Evolutionary conservation across 1,284 basidiomycete genomes (phyloP), one percentile per base, ranked within the genome.

Genomic region (Pholiota adiposa): DNA sequence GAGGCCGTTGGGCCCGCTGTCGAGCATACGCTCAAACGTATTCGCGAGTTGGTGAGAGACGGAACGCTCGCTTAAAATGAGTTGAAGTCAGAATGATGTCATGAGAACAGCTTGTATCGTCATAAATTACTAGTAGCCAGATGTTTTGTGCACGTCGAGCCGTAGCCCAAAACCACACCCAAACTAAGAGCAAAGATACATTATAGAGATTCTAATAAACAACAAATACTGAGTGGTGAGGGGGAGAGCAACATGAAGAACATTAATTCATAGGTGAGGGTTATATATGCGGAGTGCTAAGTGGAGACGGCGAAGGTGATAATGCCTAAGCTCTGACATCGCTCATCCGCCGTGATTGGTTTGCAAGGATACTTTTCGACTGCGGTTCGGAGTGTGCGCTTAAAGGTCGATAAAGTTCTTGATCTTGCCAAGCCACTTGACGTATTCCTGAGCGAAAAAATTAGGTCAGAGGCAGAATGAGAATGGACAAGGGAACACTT

Each of bases 391-490:
- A n/a, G 11, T n/a, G 19, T 18, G 9, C 11, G 27, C 65, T 59
- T 68, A 90, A 27, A 83, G 83, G 60, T 97, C 92, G 67, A 98
- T 78, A 72, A 98, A 98, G 16, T 73, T 73, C 83, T 93, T 92
- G 76, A 97, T 88, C 68, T 88, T 88, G 66, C 84, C 79, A 69
- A 98, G 80, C 96, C 96, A 98, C 66, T 80, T 80, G 70, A 96
- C 86, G 77, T 98, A 98, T 80, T 98, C 96, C 92, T 94, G 52
- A 4, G 9, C 44, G 56, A n/a, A n/a, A 50, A 44, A 48, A 50
- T n/a, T n/a, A n/a, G 51, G 43, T 61, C 19, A 67, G 55, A 43
- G 19, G 12, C 25, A 29, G 4, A 16, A 16, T 40, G 23, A 53
- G 21, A 29, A 55, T 23, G 19, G 19, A 66, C 33, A 44, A 57